Evolutionary conservation across 2,329 filamentous ascomycete species (phyloP).

Genomic region (Metarhizium sp.): DNA sequence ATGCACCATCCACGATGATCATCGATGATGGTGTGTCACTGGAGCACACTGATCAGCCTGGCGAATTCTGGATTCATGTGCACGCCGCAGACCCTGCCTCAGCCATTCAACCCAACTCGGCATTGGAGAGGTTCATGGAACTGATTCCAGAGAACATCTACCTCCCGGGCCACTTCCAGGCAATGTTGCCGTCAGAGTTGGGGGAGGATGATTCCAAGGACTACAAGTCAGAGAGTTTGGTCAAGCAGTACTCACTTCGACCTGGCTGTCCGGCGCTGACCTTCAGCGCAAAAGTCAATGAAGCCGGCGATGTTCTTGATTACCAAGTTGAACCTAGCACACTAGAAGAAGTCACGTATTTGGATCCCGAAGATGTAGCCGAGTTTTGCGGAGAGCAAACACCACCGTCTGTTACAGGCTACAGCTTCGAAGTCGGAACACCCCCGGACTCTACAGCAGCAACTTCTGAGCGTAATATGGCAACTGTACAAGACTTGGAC

Average conservation of each 20-base stretch:
- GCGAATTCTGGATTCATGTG: conserved; percentile 65
- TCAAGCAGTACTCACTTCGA: conserved; percentile 46
- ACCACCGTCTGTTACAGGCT: conserved; percentile 10
- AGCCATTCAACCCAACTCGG: conserved; percentile 49
- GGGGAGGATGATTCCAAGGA: conserved; percentile 19
- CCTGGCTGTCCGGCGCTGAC: conserved; percentile 44
- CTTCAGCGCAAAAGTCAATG: conserved; percentile 50
- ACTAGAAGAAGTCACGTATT: conserved; percentile 45
- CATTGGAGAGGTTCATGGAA: conserved; percentile 51
- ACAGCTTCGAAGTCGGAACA: conserved; percentile 20
- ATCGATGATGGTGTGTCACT: conserved; percentile 76
- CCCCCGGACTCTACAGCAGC: conserved; percentile 8
- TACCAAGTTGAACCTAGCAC: conserved; percentile 43
- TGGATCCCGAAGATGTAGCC: conserved; percentile 43
- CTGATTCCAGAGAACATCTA: conserved; percentile 52
- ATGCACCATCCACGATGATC: conserved; percentile 54
- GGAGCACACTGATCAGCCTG: conserved; percentile 41
- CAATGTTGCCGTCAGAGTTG: conserved; percentile 43
- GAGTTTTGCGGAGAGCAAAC: conserved; percentile 29
- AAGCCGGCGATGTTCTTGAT: conserved; percentile 42
- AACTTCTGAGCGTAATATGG: conserved; percentile 32
- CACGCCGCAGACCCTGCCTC: conserved; percentile 75
- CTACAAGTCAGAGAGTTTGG: conserved; percentile 26
- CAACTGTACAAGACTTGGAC: conserved; percentile 31
- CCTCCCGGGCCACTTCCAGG: conserved; percentile 44